Conservation (phyloP, 345 rosid species). For the Salix purpurea region DNA sequence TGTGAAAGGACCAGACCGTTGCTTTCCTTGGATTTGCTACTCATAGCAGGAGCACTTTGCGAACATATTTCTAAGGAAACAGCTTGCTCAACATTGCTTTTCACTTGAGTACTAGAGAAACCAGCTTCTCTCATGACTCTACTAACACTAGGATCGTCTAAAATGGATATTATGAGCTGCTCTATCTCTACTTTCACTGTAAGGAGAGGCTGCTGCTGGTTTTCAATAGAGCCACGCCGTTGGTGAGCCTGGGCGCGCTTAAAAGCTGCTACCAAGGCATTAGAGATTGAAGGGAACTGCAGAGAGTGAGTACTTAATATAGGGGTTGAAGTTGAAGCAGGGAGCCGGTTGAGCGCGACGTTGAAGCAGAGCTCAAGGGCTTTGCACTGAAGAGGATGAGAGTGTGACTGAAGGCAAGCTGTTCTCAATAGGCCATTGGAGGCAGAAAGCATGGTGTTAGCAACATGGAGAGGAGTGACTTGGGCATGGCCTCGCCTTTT, state of each 20-base stretch:
- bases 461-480: conserved; percentile 53
- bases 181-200: conserved; percentile 62
- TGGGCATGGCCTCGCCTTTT: conserved; percentile 31
- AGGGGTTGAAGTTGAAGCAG: conserved; percentile 44
- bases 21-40: conserved; percentile 44
- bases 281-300: conserved; percentile 53
- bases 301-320: conserved; percentile 29
- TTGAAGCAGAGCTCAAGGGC: conserved; percentile 82
- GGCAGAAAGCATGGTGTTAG: conserved; percentile 55
- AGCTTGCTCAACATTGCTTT: conserved; percentile 33
- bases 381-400: conserved; percentile 64
- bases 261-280: conserved; percentile 66
- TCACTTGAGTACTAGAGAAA: conserved; percentile 41
- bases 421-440: conserved; percentile 48
- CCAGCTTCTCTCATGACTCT: conserved; percentile 43
- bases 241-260: conserved; percentile 84
- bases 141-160: conserved; percentile 82
- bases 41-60: conserved; percentile 10
- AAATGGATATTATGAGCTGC: conserved; percentile 65
- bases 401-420: conserved; percentile 67
- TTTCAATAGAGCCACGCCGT: conserved; percentile 64
- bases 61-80: conserved; percentile 27
- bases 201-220: conserved; percentile 62
- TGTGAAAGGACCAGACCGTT: conserved; percentile 24
- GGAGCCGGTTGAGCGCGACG: conserved; percentile 71